These are phyloP conservation scores for Kluyveromyces starmeri DNA, from an alignment of 805 yeast species.

Conservation along the genomic window DNA sequence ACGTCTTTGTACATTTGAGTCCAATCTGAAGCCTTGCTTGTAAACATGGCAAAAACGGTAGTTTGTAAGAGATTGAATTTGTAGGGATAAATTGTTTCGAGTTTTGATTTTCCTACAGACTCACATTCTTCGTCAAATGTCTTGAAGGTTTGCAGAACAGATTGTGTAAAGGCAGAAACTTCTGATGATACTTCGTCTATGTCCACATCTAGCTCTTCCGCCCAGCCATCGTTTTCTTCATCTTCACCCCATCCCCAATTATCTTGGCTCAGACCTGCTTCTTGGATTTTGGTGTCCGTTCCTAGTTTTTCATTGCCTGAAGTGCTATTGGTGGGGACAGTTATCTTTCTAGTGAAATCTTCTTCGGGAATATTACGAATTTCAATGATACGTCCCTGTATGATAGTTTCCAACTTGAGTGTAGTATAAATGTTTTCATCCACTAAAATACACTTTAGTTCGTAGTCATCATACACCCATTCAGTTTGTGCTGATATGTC, in stretches of 20 bases:
- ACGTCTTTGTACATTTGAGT: constrained; percentile 23
- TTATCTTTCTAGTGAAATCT: constrained; percentile 8
- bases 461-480: constrained; percentile 15
- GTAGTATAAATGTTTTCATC: constrained; percentile 18
- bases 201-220: constrained; percentile 16
- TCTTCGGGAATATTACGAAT: constrained; percentile 14
- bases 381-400: constrained; percentile 11
- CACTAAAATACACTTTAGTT: constrained; percentile 14
- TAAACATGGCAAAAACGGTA: constrained; percentile 18
- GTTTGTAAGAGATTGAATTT: constrained; percentile 25
- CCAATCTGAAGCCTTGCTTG: constrained; percentile 19
- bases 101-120: constrained; percentile 9
- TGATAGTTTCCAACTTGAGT: constrained; percentile 20
- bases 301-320: neutral
- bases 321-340: neutral
- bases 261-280: constrained; percentile 6
- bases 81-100: constrained; percentile 15
- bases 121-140: constrained; percentile 13
- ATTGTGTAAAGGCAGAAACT: neutral
- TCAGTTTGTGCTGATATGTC: neutral
- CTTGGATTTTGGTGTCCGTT: neutral
- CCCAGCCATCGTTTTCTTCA: constrained; percentile 18
- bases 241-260: constrained; percentile 23
- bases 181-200: constrained; percentile 8
- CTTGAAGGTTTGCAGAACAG: neutral